Percentiles rank a stretch among this genome's conserved stretches.
Conservation (phyloP, 2,329 filamentous ascomycete species). For the Colletotrichum tropicicola region DNA sequence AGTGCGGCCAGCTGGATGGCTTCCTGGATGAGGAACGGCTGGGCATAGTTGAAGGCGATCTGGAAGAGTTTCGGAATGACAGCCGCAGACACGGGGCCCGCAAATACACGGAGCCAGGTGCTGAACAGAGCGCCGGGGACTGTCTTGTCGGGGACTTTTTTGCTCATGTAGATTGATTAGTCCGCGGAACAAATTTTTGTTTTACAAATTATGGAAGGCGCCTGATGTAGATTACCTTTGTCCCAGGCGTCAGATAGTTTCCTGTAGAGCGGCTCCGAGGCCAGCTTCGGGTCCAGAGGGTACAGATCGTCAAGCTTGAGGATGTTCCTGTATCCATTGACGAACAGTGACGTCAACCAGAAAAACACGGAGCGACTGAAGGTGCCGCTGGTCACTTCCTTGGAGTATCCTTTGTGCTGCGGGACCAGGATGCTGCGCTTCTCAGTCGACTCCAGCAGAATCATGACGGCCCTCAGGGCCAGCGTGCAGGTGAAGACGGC, state of each 20-base stretch:
- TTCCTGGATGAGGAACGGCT: constrained; percentile 37
- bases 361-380: constrained; percentile 58
- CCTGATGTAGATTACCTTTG: constrained; percentile 20
- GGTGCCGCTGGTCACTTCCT: constrained; percentile 61
- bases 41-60: constrained; percentile 37
- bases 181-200: constrained; percentile 5
- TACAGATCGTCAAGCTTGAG: constrained; percentile 48
- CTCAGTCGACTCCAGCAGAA: constrained; percentile 36
- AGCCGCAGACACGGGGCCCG: constrained; percentile 10
- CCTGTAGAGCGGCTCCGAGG: constrained; percentile 29
- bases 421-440: constrained; percentile 44
- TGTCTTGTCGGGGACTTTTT: constrained; percentile 32
- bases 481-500: constrained; percentile 29
- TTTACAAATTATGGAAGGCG: neutral
- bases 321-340: constrained; percentile 52
- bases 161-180: constrained; percentile 5
- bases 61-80: constrained; percentile 31
- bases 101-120: constrained; percentile 26
- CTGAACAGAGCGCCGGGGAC: constrained; percentile 26
- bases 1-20: constrained; percentile 31
- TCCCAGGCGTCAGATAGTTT: constrained; percentile 32
- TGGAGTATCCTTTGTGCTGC: constrained; percentile 51
- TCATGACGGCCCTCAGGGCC: constrained; percentile 28
- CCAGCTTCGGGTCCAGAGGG: constrained; percentile 33
- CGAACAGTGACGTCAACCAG: constrained; percentile 63